Evolutionary conservation across 2,329 filamentous ascomycete species (phyloP), one percentile per base, ranked within the genome.

Genomic region (Penicillium crustosum): DNA sequence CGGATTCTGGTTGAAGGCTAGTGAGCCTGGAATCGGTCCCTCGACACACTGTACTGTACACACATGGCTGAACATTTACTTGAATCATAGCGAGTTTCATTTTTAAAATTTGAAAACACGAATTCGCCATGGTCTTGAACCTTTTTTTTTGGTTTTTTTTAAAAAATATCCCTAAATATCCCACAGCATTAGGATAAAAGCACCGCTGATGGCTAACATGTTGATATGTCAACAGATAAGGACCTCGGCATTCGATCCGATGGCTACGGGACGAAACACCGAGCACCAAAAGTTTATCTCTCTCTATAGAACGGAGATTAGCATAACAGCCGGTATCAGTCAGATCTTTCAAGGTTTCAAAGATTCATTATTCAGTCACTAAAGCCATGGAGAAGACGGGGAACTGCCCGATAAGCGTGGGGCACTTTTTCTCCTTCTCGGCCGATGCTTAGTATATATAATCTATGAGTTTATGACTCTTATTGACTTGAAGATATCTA

Each of bases 1-100:
- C 83, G 82, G 64, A 79, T 86, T 31, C 74, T 89, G 63, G 77
- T 81, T 39, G 83, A 85, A 65, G 80, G 73, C 27, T 51, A 52
- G 23, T n/a, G 9, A 5, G 44, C 29, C n/a, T 43, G 29, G 36
- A 33, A 15, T n/a, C 42, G 21, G 10, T 23, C 38, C 9, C 31
- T 49, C 39, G 19, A n/a, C 15, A 19, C 31, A 23, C n/a, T 53
- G 33, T 39, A 47, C 23, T 38, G 13, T 55, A 39, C 21, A 36
- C 36, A n/a, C 21, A 17, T 29, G 15, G 4, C 5, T 25, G 2
- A 4, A 13, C 17, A 45, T 36, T 12, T 35, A 39, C n/a, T 43
- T 35, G 15, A 12, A 42, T 19, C 21, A 6, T 31, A 36, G n/a
- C 6, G 15, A 19, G n/a, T 17, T 31, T 23, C 42, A 31, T 19